A percentile compares a stretch with the other conserved stretches of the same genome.
Evolutionary conservation across 2,329 filamentous ascomycete species (phyloP).

Genomic region (Alternaria consortialis): DNA sequence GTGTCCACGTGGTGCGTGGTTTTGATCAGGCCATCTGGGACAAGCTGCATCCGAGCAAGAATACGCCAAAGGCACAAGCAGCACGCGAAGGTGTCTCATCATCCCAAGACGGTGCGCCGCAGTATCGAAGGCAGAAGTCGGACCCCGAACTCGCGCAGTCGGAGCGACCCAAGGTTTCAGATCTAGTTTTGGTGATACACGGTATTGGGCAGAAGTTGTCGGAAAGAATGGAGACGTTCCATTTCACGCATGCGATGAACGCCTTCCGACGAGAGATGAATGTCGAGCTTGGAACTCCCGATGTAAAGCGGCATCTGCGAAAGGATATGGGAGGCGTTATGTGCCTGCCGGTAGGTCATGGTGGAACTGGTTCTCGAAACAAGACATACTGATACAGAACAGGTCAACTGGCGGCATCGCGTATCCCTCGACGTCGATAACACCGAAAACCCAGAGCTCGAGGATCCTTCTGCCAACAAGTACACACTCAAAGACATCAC

Average conservation of each 20-base stretch:
- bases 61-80: constrained; percentile 50
- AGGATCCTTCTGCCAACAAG: constrained; percentile 67
- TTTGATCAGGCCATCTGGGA: constrained; percentile 84
- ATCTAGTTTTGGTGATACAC: constrained; percentile 89
- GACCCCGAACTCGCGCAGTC: constrained; percentile 69
- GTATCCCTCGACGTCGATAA: constrained; percentile 83
- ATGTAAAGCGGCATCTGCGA: constrained; percentile 78
- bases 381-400: constrained; percentile 18
- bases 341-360: constrained; percentile 72
- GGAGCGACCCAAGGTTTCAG: constrained; percentile 77
- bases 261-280: constrained; percentile 87
- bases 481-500: constrained; percentile 88
- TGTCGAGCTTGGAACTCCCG: constrained; percentile 77
- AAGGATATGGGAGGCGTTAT: constrained; percentile 87
- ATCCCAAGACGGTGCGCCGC: constrained; percentile 55
- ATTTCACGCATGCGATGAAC: constrained; percentile 97
- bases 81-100: constrained; percentile 57
- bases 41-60: constrained; percentile 68
- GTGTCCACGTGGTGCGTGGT: constrained; percentile 86
- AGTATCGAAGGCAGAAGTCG: constrained; percentile 49
- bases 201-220: constrained; percentile 97
- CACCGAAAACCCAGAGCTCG: constrained; percentile 60
- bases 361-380: neutral
- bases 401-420: constrained; percentile 88
- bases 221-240: constrained; percentile 92